Evolutionary conservation across 2,329 filamentous ascomycete species (phyloP), one percentile per base, ranked within the genome.

Genomic region (Microcyclosporella mali): DNA sequence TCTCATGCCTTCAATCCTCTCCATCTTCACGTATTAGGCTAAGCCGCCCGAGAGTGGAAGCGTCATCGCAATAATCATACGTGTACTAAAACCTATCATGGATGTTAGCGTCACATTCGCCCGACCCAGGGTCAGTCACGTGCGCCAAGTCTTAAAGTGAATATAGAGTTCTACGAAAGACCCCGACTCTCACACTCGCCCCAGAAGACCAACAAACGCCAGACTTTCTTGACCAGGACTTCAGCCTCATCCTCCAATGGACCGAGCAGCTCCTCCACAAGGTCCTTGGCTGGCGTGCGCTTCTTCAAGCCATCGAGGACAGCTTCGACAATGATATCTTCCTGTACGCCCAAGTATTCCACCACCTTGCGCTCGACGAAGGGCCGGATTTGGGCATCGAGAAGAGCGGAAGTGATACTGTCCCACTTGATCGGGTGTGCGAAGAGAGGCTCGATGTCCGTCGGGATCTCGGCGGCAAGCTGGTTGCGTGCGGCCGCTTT

Each of bases 281-380:
- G 66, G 42, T 85, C 85, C 47, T 81, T 76, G n/a, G 92, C 86
- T 50, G 75, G 77, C 18, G 81, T 82, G 56, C 83, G 81, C 56
- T 81, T 82, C 51, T 83, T 78, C 50, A 98, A 70, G 66, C 94
- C 88, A 58, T 88, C 84, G 61, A 95, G 84, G 30, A 97, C 88
- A 33, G 92, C 83, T 61, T 95, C 89, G 25, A 98, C 88, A 36
- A 98, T 72, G 70, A 95, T 82, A 68, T 97, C 87, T 65, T 98
- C 92, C 67, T 97, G 88, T 45, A 98, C 85, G 46, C 94, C 94
- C 37, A 98, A 77, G 57, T 92, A 94, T 66, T 98, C 92, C 47
- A 98, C 84, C 55, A 97, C 87, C 75, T 97, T 98, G 77, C 94
- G 94, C 72, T 95, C 88, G 43, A 97, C 87, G 69, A 95, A 98